Evolutionary conservation across 768 basidiomycete species (phyloP).

Genomic region (Leccinum subtestaceum): DNA sequence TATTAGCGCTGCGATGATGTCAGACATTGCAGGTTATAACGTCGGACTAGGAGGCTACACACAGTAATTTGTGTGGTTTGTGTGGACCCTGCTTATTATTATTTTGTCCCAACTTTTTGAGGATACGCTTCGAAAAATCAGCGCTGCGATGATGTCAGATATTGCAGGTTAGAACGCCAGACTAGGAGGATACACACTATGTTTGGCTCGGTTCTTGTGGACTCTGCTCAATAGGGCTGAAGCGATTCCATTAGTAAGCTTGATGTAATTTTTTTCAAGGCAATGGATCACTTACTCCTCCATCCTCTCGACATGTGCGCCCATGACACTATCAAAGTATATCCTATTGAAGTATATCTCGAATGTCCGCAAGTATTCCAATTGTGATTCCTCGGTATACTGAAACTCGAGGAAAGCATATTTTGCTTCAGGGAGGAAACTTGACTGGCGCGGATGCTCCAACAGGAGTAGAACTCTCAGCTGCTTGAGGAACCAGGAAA

Average conservation of each 20-base stretch:
- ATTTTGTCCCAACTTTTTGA: background rate
- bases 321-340: background rate
- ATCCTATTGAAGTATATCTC: constrained; percentile 2
- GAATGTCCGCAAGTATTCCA: constrained; percentile 4
- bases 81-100: background rate
- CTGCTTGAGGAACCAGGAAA: constrained; percentile 4
- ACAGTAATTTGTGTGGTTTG: background rate
- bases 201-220: background rate
- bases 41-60: background rate
- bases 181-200: background rate
- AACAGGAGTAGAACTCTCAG: background rate
- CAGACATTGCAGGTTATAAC: background rate
- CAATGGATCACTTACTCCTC: background rate
- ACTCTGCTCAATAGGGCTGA: background rate
- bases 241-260: background rate
- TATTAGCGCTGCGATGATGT: background rate
- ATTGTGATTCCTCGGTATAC: background rate
- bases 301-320: background rate
- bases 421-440: constrained; percentile 3
- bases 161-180: background rate
- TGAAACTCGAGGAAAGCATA: background rate
- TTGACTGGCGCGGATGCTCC: background rate
- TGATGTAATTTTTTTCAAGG: background rate
- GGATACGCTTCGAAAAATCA: background rate
- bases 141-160: background rate